Evolutionary conservation across 345 rosid species (phyloP).

Genomic region (Abelmoschus esculentus): DNA sequence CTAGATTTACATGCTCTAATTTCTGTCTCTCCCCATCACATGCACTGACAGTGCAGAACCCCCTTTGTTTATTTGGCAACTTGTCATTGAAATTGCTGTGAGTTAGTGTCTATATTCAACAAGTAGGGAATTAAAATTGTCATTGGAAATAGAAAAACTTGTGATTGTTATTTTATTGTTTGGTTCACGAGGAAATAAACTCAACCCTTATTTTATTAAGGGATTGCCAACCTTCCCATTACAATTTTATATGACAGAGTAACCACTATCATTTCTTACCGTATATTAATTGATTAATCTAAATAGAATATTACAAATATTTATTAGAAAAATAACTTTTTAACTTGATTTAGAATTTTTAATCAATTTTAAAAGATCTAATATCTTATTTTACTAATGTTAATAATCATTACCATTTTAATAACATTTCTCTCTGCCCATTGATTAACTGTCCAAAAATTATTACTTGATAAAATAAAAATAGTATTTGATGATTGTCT

Average conservation of each 20-base stretch:
- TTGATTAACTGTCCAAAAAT: background rate
- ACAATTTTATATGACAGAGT: background rate
- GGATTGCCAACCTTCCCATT: slow-evolving; percentile 6
- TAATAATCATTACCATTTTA: background rate
- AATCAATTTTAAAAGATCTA: no score
- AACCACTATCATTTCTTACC: background rate
- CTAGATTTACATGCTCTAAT: background rate
- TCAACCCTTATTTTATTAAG: slow-evolving; percentile 10
- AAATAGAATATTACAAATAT: rapidly evolving
- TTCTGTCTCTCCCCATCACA: background rate
- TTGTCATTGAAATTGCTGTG: background rate
- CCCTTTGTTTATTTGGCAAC: background rate
- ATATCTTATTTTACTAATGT: no score
- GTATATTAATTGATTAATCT: no score
- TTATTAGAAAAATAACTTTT: no score
- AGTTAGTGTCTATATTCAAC: background rate
- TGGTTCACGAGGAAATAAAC: slow-evolving; percentile 15
- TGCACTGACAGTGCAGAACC: background rate
- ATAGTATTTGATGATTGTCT: background rate
- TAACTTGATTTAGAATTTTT: no score
- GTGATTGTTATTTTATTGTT: background rate
- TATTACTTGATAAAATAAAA: background rate
- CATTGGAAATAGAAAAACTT: background rate
- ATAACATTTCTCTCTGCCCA: slow-evolving; percentile 5
- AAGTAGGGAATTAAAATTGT: background rate